Base-by-base conservation (phyloP, 768 basidiomycete species). In the Suillus occidentalis region DNA sequence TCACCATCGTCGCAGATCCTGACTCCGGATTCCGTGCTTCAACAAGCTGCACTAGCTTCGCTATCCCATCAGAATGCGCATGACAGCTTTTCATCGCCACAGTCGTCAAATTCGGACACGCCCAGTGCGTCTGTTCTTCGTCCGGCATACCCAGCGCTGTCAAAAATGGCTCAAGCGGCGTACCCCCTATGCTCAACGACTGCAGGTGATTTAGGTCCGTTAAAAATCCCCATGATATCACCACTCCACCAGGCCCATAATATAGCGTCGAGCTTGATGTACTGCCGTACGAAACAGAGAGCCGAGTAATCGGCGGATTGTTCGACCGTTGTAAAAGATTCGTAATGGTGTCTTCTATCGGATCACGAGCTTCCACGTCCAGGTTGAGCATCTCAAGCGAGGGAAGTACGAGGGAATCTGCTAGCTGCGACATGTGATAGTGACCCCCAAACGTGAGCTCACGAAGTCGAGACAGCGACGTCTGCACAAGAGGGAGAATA, bases 331-430 rank as follows among this genome's bases (percentile, higher is more conserved):
- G 71, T 36, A 90, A 79, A 52, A 93, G 82, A 60, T 79, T 79
- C 16, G 83, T 80, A 60, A 92, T 84, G n/a, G 83, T 83, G 55
- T 92, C 89, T 71, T 92, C 91, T 63, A 91, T 81, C 0, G 89
- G 84, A 66, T 91, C 89, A n/a, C 91, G 84, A 1, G 86, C 81
- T 72, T 92, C 90, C 65, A 92, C 84, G 71, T 92, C 89, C 53
- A 92, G 77, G 2, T 80, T 85, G 18, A 92, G 82, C 31, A 79
- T 75, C n/a, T 82, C 82, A 53, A 93, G 78, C 5, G 74, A 68
- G 0, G 91, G 91, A 14, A 87, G 78, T 28, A 82, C 75, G 50
- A 93, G 82, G 1, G 81, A 82, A 59, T 91, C 89, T 34, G 89
- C 73, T 12, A 93, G 82, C 63, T 82, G 81, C 8, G 82, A 77